Percentiles rank a stretch among this genome's conserved stretches.
phyloP scores from a whole-genome alignment of 129 eudicot species.

The Chrysanthemum lavandulifolium region DNA sequence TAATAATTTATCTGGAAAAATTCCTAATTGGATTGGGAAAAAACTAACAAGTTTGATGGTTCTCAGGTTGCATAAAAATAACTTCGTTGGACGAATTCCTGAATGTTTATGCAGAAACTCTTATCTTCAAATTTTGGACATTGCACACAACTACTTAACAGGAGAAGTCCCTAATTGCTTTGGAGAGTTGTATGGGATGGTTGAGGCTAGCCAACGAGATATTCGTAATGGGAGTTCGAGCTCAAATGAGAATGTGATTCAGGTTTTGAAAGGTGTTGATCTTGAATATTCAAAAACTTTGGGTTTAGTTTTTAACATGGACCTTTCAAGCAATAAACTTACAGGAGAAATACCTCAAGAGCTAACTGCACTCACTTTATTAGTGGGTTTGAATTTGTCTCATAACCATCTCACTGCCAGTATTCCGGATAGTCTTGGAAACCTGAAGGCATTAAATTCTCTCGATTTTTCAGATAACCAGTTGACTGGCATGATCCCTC shows the following conservation, averaged over 20 bases:
- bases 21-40: background rate
- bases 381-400: background rate
- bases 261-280: background rate
- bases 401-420: background rate
- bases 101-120: background rate
- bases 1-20: background rate
- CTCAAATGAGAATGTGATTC: background rate
- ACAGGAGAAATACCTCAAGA: background rate
- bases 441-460: too few species aligned
- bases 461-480: too few species aligned
- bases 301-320: background rate
- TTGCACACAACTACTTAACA: slow-evolving; percentile 4
- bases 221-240: background rate
- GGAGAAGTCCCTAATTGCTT: background rate
- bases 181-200: background rate
- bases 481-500: too few species aligned
- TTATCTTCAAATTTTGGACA: background rate
- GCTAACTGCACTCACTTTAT: background rate
- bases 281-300: background rate
- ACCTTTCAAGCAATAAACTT: background rate
- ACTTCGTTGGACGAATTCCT: background rate
- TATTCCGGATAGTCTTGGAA: background rate
- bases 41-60: background rate
- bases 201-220: background rate
- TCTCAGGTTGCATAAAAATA: slow-evolving; percentile 4